Evolutionary conservation across 306 rosid species (phyloP), one percentile per base, ranked within the genome.

Genomic region (Vigna trinervia): DNA sequence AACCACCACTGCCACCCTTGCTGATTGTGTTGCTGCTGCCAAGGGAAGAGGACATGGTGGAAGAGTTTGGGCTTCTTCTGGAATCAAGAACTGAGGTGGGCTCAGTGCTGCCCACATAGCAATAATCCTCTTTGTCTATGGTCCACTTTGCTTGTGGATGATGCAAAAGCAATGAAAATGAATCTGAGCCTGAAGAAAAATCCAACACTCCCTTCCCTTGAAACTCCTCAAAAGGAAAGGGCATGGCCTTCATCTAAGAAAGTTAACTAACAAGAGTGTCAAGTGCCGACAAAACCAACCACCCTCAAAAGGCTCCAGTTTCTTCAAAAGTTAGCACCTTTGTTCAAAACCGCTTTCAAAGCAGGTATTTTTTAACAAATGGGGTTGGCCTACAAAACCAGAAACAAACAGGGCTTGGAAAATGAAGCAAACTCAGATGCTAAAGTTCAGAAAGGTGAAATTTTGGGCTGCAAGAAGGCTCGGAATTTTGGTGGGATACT

Each of bases 11-110:
- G 7, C 76, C 66, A 26, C 78, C 36, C 11, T 20, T 66, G 41
- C 57, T 68, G 36, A 34, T 68, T 78, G 79, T 74, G 62, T 83
- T 83, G 88, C 87, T 54, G 3, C 60, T 74, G 75, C 93, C 93
- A 78, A 56, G 88, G 65, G 97, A 93, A 69, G 97, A 91, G 78
- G 98, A 86, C 95, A 91, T 89, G 38, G 98, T 90, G 62, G 96
- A 91, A 74, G 96, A 82, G 78, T 90, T 94, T 39, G 94, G 88
- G 92, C 96, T 91, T 88, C 96, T 86, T 86, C 90, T 81, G 50
- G 96, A 78, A 75, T 94, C 97, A 69, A 94, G 94, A 81, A 94
- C 97, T 79, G 98, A 94, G 81, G 94, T 92, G 91, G 96, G 97
- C 89, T 94, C 96, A 84, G 84, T 80, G 84, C 94, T 79, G 83